These are phyloP conservation scores for Wickerhamomyces pijperi DNA, from an alignment of 805 yeast genomes.

Conservation along the genomic window DNA sequence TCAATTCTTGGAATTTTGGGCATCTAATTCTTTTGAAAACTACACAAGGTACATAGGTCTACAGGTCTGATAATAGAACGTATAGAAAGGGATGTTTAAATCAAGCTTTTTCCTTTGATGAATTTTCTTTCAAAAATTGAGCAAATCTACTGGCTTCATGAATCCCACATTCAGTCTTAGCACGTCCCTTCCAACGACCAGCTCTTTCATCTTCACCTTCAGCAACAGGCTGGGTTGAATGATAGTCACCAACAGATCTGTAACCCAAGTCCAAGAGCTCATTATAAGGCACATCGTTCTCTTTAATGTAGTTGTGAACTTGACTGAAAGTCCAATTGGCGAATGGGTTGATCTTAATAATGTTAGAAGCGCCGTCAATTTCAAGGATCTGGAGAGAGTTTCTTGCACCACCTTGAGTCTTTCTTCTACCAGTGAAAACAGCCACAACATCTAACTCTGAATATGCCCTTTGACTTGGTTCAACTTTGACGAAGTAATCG, in stretches of 20 bases:
- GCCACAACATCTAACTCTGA: slow-evolving; percentile 62
- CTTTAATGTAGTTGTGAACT: slow-evolving; percentile 60
- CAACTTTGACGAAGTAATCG: slow-evolving; percentile 84
- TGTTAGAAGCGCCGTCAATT: slow-evolving; percentile 54
- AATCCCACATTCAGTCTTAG: slow-evolving; percentile 92
- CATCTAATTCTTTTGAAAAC: too few species aligned
- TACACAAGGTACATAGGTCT: too few species aligned
- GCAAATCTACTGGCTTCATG: slow-evolving; percentile 74
- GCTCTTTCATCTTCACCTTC: slow-evolving; percentile 93
- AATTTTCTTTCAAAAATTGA: slow-evolving; percentile 37
- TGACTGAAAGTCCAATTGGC: slow-evolving; percentile 71
- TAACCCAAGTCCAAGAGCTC: slow-evolving; percentile 77
- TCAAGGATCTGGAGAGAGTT: slow-evolving; percentile 65
- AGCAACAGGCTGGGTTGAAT: slow-evolving; percentile 78
- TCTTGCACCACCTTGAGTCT: slow-evolving; percentile 83
- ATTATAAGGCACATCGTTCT: slow-evolving; percentile 73
- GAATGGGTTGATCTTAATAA: slow-evolving; percentile 82
- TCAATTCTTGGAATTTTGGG: too few species aligned
- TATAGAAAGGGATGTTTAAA: too few species aligned
- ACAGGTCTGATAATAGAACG: too few species aligned
- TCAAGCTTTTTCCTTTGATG: too few species aligned
- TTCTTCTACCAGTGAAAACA: slow-evolving; percentile 85
- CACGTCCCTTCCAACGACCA: slow-evolving; percentile 94
- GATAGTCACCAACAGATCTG: slow-evolving; percentile 91
- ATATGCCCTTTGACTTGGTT: slow-evolving; percentile 84